Conservation (phyloP, 2,329 filamentous ascomycete species). For the Kalmusia sp. region DNA sequence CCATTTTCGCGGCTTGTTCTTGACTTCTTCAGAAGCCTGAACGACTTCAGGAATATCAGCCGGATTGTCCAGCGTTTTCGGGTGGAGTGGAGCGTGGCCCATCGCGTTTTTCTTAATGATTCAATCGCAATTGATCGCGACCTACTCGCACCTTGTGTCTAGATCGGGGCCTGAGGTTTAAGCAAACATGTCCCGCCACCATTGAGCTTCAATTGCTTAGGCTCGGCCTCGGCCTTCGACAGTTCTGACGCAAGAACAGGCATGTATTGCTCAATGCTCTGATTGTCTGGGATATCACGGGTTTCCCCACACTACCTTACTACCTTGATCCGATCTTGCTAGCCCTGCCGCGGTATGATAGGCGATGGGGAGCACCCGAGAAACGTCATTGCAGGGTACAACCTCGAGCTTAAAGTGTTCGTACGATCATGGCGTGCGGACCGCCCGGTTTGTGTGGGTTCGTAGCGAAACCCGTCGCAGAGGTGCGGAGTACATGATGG, state of each 20-base stretch:
- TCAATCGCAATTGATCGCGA: not conserved
- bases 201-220: not conserved
- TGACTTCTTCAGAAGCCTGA: constrained; percentile 9
- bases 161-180: not conserved
- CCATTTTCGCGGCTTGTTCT: constrained; percentile 48
- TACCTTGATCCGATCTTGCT: not conserved
- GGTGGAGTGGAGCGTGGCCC: not conserved
- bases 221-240: not conserved
- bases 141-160: not conserved
- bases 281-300: not conserved
- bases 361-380: not conserved
- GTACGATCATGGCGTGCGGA: not conserved
- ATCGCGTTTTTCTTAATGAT: not conserved
- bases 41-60: not conserved
- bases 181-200: not conserved
- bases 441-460: not conserved
- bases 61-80: constrained; percentile 1
- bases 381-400: constrained; percentile 9
- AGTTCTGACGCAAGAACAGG: constrained; percentile 4
- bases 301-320: not conserved
- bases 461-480: not conserved
- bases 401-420: not conserved
- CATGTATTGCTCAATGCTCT: not conserved
- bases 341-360: not conserved
- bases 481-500: not conserved